These are phyloP conservation scores for Sporothrix brunneoviolacea DNA, from an alignment of 2,329 filamentous ascomycete genomes.

Conservation along the genomic window DNA sequence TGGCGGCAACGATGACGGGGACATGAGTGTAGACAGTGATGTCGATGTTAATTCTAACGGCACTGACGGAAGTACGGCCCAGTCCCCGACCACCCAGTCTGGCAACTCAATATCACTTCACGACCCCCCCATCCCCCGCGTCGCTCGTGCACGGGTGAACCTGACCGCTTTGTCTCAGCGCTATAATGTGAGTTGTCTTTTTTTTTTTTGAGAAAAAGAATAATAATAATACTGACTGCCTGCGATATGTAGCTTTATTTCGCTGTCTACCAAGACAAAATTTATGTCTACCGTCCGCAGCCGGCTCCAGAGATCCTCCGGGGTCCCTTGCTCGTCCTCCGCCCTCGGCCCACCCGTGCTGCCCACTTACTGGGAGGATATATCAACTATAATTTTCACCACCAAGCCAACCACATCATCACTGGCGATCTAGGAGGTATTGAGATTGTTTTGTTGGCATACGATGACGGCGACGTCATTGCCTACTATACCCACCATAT, in stretches of 20 bases:
- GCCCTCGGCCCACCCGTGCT: constrained; percentile 35
- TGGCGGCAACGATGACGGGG: too few species aligned
- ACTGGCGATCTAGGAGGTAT: constrained; percentile 62
- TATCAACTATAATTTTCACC: constrained; percentile 44
- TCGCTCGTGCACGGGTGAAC: constrained; percentile 40
- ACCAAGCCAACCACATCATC: constrained; percentile 63
- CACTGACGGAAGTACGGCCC: too few species aligned
- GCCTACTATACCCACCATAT: constrained; percentile 59
- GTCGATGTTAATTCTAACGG: too few species aligned
- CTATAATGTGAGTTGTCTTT: constrained; percentile 40
- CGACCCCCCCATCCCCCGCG: constrained; percentile 17
- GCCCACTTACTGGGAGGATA: constrained; percentile 40
- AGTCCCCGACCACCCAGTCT: too few species aligned
- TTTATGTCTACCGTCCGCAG: constrained; percentile 51
- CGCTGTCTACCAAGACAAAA: constrained; percentile 48
- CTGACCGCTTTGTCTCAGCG: constrained; percentile 51
- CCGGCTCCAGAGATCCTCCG: constrained; percentile 44
- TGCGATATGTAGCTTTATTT: constrained; percentile 53
- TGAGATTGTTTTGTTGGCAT: constrained; percentile 62
- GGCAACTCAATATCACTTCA: too few species aligned
- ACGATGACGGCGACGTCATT: constrained; percentile 69
- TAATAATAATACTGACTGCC: too few species aligned
- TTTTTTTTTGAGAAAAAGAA: not conserved
- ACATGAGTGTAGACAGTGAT: too few species aligned
- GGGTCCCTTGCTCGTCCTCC: constrained; percentile 44